Percentiles rank a stretch among this genome's conserved stretches.
phyloP scores from a whole-genome alignment of 2,329 filamentous ascomycete genomes.

The Exophiala sp. region DNA sequence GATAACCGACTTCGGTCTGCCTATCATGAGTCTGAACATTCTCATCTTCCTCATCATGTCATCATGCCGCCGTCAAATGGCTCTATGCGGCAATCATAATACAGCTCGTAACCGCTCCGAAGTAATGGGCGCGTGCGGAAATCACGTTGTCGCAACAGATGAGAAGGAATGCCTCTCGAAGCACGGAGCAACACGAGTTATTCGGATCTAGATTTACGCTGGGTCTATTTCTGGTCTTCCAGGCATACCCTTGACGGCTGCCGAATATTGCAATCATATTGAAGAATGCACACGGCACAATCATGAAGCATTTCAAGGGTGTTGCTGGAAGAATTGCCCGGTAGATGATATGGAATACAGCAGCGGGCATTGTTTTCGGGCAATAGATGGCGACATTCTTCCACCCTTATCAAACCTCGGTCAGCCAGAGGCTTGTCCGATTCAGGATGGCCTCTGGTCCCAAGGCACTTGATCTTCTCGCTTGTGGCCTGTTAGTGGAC shows the following conservation, averaged over 20 bases:
- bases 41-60: conserved; percentile 7
- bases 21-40: conserved; percentile 7
- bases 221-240: conserved; percentile 3
- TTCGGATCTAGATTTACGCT: conserved; percentile 2
- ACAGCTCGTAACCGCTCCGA: neutral
- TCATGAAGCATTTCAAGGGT: no score
- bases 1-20: conserved; percentile 20
- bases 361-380: conserved; percentile 5
- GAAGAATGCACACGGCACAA: neutral
- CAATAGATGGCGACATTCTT: conserved; percentile 19
- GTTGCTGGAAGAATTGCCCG: no score
- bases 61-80: conserved; percentile 6
- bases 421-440: conserved; percentile 6
- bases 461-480: conserved; percentile 21
- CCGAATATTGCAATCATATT: conserved; percentile 5
- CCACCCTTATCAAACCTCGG: conserved; percentile 8
- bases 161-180: conserved; percentile 11
- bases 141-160: conserved; percentile 10
- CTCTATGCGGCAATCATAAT: neutral
- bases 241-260: neutral
- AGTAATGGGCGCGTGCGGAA: conserved; percentile 22
- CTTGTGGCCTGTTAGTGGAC: conserved; percentile 16
- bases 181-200: conserved; percentile 12
- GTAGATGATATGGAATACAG: neutral
- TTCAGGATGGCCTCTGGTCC: conserved; percentile 17